phyloP scores from a whole-genome alignment of 352 stramenopile species.

The Globisporangium acanthophoron region DNA sequence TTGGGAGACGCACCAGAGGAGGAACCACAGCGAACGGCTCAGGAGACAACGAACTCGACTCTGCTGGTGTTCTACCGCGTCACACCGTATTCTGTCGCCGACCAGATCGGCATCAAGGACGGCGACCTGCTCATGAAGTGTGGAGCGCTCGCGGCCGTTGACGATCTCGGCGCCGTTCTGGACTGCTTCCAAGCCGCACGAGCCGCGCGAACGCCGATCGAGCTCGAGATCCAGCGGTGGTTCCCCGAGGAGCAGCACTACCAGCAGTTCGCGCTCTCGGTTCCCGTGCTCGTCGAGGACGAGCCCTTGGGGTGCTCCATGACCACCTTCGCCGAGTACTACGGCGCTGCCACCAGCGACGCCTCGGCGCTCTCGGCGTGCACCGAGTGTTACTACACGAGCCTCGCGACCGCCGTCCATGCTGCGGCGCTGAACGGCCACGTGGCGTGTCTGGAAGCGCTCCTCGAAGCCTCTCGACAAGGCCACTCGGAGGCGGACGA shows the following conservation, averaged over 20 bases:
- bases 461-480: constrained; percentile 5
- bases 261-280: constrained; percentile 17
- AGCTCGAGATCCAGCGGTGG: constrained; percentile 46
- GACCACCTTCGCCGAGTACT: constrained; percentile 51
- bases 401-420: constrained; percentile 45
- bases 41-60: constrained; percentile 1
- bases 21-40: neutral
- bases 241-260: constrained; percentile 37
- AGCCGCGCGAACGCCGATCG: constrained; percentile 12
- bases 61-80: constrained; percentile 44
- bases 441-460: constrained; percentile 37
- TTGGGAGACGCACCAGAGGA: neutral
- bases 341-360: constrained; percentile 16
- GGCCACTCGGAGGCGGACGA: neutral
- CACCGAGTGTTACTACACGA: constrained; percentile 54
- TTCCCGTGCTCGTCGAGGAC: constrained; percentile 5
- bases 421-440: constrained; percentile 53
- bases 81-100: constrained; percentile 18
- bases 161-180: constrained; percentile 15
- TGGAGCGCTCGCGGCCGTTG: constrained; percentile 18
- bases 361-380: constrained; percentile 16
- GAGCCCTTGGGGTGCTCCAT: constrained; percentile 37
- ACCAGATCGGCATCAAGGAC: constrained; percentile 26
- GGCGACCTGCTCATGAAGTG: constrained; percentile 45
- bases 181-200: constrained; percentile 12